Conservation (phyloP, 495 filamentous ascomycete genomes). For the Tuber indicum region DNA sequence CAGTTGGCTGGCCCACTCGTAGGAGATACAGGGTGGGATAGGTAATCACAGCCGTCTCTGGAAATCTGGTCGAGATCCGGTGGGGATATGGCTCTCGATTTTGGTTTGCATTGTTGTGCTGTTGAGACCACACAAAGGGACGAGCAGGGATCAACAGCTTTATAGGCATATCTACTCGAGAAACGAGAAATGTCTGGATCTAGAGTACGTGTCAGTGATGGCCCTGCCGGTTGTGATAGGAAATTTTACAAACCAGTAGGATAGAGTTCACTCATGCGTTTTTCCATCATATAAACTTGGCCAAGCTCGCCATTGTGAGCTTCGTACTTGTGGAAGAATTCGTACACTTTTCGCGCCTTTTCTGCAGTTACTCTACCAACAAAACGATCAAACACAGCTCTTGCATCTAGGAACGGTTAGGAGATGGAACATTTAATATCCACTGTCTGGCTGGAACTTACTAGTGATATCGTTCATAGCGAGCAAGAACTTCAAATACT, state of each 20-base stretch:
- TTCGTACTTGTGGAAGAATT: conserved; percentile 90
- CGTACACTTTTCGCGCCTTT: conserved; percentile 76
- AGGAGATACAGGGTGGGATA: conserved; percentile 7
- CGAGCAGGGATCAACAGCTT: conserved; percentile 65
- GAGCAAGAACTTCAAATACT: conserved; percentile 90
- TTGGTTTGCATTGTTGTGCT: conserved; percentile 64
- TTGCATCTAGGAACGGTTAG: conserved; percentile 60
- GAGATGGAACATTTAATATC: neutral
- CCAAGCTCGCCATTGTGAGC: conserved; percentile 85
- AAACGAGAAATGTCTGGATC: conserved; percentile 73
- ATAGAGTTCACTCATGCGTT: conserved; percentile 84
- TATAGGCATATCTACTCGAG: conserved; percentile 62
- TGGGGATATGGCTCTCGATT: conserved; percentile 45
- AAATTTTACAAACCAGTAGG: conserved; percentile 51
- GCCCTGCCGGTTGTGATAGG: conserved; percentile 5
- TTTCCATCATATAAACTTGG: conserved; percentile 82
- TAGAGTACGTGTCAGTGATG: conserved; percentile 18
- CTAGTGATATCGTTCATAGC: conserved; percentile 86
- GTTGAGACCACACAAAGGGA: conserved; percentile 76
- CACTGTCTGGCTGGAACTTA: conserved; percentile 49
- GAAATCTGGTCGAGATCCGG: conserved; percentile 44
- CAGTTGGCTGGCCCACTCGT: conserved; percentile 23
- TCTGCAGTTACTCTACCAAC: conserved; percentile 66
- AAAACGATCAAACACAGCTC: conserved; percentile 88
- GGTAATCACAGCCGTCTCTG: conserved; percentile 23